Base-by-base conservation (phyloP, 805 yeast genomes). In the Ogataea henricii region DNA sequence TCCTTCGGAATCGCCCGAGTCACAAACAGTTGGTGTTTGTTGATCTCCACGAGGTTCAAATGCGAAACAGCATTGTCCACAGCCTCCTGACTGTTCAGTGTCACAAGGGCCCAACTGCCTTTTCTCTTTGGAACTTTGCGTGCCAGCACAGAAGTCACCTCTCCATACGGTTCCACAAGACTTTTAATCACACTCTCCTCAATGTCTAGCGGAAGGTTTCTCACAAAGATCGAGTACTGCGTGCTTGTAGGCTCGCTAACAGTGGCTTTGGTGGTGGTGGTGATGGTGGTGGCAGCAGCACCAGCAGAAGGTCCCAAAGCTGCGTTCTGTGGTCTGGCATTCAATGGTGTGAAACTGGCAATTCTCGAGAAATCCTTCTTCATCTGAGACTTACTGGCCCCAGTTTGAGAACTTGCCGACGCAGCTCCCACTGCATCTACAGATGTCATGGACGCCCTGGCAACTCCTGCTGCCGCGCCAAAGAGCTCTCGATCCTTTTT, bases 1-100 rank as follows among this genome's bases (percentile, higher is more conserved):
- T 64, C 68, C 26, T 65, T 60, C 14, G 70, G 70, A 45, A 66
- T 63, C 6, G 68, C 70, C 9, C 64, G 49, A 2, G 67, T 62
- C 25, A 63, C 69, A 54, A 58, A 63, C 14, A 66, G 45, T 37
- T 56, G 58, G 21, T 60, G 62, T 12, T 58, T 58, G 38, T 65
- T 66, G 37, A 66, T 51, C 40, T 62, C 63, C 27, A 66, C 47
- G 3, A 55, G 36, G 40, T 64, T 65, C 42, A 66, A 49, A 13
- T 57, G 56, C 2, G 54, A 38, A 9, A 65, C 58, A 0, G 67
- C 58, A 17, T 43, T 49, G 23, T 63, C 62, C 13, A 64, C 60
- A 1, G 67, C 53, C 21, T 53, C 54, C 26, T 56, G 58, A 43
- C 57, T 52, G 13, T 60, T 56, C 52, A 66, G 33, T 4, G 59